phyloP scores from a whole-genome alignment of 208 protist species.

The Trypanosoma cruzi region DNA sequence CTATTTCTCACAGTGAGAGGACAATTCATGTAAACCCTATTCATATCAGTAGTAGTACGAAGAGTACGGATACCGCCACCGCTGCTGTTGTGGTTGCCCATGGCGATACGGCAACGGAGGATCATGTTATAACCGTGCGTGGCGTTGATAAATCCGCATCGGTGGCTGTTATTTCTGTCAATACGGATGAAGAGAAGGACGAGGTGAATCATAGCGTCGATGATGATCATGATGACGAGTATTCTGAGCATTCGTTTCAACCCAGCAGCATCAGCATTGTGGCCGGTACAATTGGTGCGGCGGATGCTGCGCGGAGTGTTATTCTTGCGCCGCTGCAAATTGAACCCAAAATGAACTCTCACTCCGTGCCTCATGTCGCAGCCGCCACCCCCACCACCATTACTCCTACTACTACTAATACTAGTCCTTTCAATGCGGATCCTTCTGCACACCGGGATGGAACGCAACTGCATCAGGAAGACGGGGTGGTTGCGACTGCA shows the following conservation, averaged over 20 bases:
- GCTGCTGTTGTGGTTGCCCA: not conserved
- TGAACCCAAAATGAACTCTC: not conserved
- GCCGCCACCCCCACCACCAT: not conserved
- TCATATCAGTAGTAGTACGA: not conserved
- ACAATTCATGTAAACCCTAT: not conserved
- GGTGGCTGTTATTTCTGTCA: slow-evolving; percentile 4
- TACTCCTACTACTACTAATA: no score
- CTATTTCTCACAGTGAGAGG: not conserved
- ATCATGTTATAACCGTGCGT: not conserved
- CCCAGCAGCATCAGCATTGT: slow-evolving; percentile 24
- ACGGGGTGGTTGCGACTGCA: not conserved
- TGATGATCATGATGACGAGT: not conserved
- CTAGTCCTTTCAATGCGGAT: not conserved
- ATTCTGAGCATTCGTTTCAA: slow-evolving; percentile 15
- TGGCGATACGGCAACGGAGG: not conserved
- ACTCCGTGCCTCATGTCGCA: not conserved
- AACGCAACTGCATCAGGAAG: not conserved
- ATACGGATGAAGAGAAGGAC: not conserved
- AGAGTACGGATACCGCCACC: no score
- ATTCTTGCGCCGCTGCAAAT: not conserved
- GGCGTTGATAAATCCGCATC: not conserved
- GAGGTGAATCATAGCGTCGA: not conserved
- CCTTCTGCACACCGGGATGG: not conserved
- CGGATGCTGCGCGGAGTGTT: slow-evolving; percentile 18
- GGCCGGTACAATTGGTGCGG: slow-evolving; percentile 17